These are phyloP conservation scores for Aspergillus incahuasiensis DNA, from an alignment of 495 filamentous ascomycete species.

Conservation along the genomic window DNA sequence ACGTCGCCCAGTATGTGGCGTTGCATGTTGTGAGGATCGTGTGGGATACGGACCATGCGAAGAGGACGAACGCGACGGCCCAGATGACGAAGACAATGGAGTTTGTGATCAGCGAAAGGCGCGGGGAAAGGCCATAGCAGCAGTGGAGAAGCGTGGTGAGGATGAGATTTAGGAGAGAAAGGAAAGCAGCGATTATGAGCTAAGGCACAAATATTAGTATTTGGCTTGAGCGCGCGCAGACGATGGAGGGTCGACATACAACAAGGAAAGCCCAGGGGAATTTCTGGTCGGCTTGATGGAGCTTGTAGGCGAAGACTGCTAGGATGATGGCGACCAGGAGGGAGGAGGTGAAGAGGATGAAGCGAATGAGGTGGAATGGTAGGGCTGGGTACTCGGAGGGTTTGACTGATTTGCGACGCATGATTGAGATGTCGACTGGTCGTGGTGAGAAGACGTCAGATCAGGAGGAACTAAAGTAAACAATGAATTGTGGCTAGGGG, in stretches of 20 bases:
- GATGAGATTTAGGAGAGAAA: constrained; percentile 50
- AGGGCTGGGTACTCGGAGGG: constrained; percentile 56
- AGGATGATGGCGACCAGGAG: constrained; percentile 56
- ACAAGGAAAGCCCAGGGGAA: constrained; percentile 63
- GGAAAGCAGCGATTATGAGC: constrained; percentile 52
- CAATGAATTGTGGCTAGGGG: background rate
- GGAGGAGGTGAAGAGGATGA: constrained; percentile 47
- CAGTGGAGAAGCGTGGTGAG: constrained; percentile 54
- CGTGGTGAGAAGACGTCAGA: background rate
- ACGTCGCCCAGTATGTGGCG: constrained; percentile 49
- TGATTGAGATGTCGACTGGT: constrained; percentile 12
- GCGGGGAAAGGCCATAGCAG: constrained; percentile 52
- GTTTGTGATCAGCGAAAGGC: constrained; percentile 52
- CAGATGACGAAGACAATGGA: constrained; percentile 50
- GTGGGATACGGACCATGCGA: constrained; percentile 52
- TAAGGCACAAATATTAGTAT: constrained; percentile 18
- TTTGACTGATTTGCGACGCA: constrained; percentile 35
- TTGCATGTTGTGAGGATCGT: constrained; percentile 57
- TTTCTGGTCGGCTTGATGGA: constrained; percentile 47
- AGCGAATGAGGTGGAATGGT: constrained; percentile 55
- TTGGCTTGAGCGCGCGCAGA: background rate
- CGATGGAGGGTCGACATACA: constrained; percentile 36
- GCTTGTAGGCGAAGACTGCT: constrained; percentile 57
- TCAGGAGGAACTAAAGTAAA: background rate
- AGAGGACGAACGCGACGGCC: constrained; percentile 51